Conservation (phyloP, 257 asterid species). For the Lithospermum erythrorhizon region DNA sequence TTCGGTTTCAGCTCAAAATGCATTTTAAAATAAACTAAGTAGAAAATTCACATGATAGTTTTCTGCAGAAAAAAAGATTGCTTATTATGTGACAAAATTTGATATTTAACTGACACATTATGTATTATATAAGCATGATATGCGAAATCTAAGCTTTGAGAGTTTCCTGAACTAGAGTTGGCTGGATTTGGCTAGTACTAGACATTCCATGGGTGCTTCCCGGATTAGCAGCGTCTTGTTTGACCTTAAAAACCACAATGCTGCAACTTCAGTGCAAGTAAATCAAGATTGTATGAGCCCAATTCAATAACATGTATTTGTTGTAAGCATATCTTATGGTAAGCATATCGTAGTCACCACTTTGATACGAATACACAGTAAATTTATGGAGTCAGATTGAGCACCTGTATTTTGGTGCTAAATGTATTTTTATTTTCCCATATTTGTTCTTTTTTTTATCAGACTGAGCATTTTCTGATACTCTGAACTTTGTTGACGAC, state of each 20-base stretch:
- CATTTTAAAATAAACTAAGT: too few relatives aligned
- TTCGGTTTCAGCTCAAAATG: too few relatives aligned
- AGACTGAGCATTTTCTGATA: conserved; percentile 3
- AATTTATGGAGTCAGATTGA: too few relatives aligned
- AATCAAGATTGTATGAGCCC: conserved; percentile 28
- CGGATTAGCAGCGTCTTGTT: conserved; percentile 62
- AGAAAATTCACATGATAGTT: too few relatives aligned
- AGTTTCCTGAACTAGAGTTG: conserved; percentile 47
- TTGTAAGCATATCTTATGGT: neutral
- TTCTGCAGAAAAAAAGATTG: neutral
- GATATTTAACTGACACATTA: too few relatives aligned
- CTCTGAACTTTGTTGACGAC: too few relatives aligned
- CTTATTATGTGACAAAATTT: neutral
- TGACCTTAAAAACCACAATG: conserved; percentile 67
- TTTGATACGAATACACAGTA: too few relatives aligned
- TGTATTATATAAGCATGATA: conserved; percentile 1
- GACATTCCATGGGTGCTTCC: conserved; percentile 79
- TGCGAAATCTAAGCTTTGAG: neutral
- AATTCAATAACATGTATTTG: neutral
- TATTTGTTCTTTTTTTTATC: conserved; percentile 2
- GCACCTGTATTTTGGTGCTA: neutral
- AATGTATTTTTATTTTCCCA: neutral
- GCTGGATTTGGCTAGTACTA: conserved; percentile 84
- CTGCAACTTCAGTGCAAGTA: conserved; percentile 60
- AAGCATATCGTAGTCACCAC: too few relatives aligned